phyloP scores from a whole-genome alignment of 148 eudicot species.

The Cornus controversa region DNA sequence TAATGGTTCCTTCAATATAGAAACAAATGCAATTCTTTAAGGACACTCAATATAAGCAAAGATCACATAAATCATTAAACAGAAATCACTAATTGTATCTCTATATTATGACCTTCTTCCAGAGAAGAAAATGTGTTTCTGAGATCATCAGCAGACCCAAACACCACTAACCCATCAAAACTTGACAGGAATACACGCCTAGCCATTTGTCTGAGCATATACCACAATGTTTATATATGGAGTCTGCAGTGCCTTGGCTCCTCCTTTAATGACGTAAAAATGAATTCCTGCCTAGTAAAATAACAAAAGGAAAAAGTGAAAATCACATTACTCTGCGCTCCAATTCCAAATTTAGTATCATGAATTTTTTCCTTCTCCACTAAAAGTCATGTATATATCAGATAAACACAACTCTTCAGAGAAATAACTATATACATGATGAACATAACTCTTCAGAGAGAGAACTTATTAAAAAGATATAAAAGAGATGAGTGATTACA shows the following conservation, averaged over 20 bases:
- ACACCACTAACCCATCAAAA: not conserved
- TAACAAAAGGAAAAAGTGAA: too few relatives aligned
- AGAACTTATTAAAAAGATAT: not conserved
- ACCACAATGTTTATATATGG: not conserved
- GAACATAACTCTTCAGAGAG: too few relatives aligned
- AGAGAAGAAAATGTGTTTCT: not conserved
- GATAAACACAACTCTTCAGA: too few relatives aligned
- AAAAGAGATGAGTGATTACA: not conserved
- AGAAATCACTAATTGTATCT: not conserved
- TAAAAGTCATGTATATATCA: too few relatives aligned
- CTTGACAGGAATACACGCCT: not conserved
- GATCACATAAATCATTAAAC: not conserved
- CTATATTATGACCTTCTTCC: not conserved
- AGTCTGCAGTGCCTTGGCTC: not conserved
- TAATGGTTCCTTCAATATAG: not conserved
- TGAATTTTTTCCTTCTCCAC: too few relatives aligned
- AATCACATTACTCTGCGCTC: too few relatives aligned
- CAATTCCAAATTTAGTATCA: too few relatives aligned
- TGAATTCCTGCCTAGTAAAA: too few relatives aligned
- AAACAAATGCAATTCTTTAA: conserved; percentile 3
- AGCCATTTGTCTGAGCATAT: not conserved
- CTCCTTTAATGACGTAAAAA: too few relatives aligned
- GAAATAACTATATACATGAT: too few relatives aligned
- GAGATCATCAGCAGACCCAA: not conserved
- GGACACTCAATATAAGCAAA: not conserved